Evolutionary conservation across 176 grass and related monocot species (phyloP), one percentile per base, ranked within the genome.

Genomic region (Bromus sterilis): DNA sequence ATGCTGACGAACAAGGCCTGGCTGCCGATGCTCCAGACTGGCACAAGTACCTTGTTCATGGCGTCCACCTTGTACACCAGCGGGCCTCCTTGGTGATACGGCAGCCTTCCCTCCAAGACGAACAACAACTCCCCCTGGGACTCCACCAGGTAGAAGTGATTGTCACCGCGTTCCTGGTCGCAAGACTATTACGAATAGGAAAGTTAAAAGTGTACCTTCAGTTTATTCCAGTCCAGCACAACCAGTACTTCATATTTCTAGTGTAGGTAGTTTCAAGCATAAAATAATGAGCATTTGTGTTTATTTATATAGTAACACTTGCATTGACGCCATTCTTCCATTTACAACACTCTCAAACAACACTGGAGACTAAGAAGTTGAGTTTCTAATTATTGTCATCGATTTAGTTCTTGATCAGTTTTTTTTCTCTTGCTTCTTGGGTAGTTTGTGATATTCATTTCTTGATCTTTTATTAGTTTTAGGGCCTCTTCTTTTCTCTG

Each of bases 191-290:
- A 56, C 37, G 32, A 58, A 78, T 29, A 12, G 43, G 29, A 33
- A 30, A 51, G 49, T 32, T 42, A 49, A 26, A 90, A 6, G 32
- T 24, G 26, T 79, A 94, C 85, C 89, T 97, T 89, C 2, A 63
- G 29, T 63, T 63, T 63, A 63, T 33, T 63, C 60, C 29, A 15
- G 66, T 49, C 46, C 89, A 97, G 1, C 6, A n/a, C 49, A 16
- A 55, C 6, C 20, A n/a, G 60, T 16, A 18, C 29, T 20, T 59
- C 31, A 63, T 63, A 33, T 63, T 32, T 64, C 94, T 49, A 20
- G 25, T 59, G 10, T 28, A 59, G 11, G 29, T 63, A 32, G 29
- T 63, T 32, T 63, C 15, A 32, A 63, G 60, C 3, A 29, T 63
- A 63, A 63, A 31, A 63, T 63, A 29, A 63, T 15, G 11, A 18